Evolutionary conservation across 164 flowering plant genomes (phyloP).

Genomic region (Brasenia schreberi): DNA sequence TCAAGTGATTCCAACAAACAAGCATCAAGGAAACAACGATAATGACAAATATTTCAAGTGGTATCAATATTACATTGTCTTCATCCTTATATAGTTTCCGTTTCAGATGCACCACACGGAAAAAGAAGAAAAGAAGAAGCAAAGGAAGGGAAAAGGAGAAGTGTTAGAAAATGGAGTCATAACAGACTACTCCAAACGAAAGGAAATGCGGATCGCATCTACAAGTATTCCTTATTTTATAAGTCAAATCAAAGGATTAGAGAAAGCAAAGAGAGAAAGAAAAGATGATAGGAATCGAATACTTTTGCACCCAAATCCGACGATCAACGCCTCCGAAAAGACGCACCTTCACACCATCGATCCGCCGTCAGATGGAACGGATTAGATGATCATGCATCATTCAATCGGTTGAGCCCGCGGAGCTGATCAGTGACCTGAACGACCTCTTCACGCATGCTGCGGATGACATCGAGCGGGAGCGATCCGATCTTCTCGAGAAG

Average conservation of each 20-base stretch:
- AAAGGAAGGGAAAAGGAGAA: too few species aligned
- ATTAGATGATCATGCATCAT: neutral
- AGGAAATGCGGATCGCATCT: too few species aligned
- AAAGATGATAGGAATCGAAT: neutral
- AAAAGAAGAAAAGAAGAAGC: neutral
- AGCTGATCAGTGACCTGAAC: constrained; percentile 2
- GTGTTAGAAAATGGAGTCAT: too few species aligned
- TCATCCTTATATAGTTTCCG: neutral
- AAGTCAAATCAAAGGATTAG: neutral
- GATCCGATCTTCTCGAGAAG: constrained; percentile 3
- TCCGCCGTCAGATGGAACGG: neutral
- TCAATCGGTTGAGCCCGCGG: neutral
- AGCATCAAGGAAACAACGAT: too few species aligned
- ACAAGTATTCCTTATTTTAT: neutral
- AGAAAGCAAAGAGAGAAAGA: neutral
- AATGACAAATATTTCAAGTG: neutral
- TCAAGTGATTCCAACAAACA: too few species aligned
- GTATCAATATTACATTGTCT: neutral
- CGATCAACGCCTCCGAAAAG: neutral
- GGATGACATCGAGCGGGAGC: constrained; percentile 2
- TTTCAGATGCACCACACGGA: neutral
- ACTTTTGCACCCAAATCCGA: neutral
- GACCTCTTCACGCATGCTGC: constrained; percentile 2
- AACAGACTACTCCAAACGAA: too few species aligned
- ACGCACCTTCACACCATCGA: neutral